Evolutionary conservation across 768 basidiomycete species (phyloP), one percentile per base, ranked within the genome.

Genomic region (Lenzites betulinus): DNA sequence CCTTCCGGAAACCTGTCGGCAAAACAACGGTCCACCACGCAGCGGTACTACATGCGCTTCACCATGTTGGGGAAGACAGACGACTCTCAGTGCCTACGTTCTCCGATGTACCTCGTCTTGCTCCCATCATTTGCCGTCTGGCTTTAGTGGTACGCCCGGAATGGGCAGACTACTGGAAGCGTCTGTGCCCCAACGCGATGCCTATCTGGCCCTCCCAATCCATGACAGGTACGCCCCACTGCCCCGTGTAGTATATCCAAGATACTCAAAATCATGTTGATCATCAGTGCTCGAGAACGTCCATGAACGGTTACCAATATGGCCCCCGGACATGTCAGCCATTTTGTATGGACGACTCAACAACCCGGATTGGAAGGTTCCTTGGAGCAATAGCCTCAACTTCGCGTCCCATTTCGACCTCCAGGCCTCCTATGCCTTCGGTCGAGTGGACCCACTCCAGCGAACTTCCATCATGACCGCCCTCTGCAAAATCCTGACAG

Each of bases 101-200:
- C 47, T 74, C 80, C 43, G 80, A 81, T 2, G 76, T 95, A 38
- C 66, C 81, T 42, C 73, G 76, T 52, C 75, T 95, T 11, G 86
- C 80, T 9, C 83, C 85, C 8, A 64, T 90, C 30, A 80, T 92
- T 30, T 89, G 88, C 69, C 77, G 78, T 5, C 71, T 90, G 58
- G 86, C 88, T 54, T 69, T 81, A 23, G 75, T 83, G 15, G 81
- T 92, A 16, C 83, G 90, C 20, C 85, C 87, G 0, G 93, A 93
- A 69, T 96, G 94, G 95, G 84, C 84, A 7, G 93, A 97, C 73
- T 95, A 95, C 69, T 96, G 94, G 95, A 88, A 89, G 67, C 82
- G 93, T 13, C 75, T 93, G 42, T 85, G 86, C 65, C 90, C 93
- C 3, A 81, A 83, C 46, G 80, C 80, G 26, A 75, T 81, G 64